Percentiles rank a stretch among this genome's conserved stretches.
Conservation (phyloP, 495 filamentous ascomycete genomes). For the Astrothelium subdiscretum region DNA sequence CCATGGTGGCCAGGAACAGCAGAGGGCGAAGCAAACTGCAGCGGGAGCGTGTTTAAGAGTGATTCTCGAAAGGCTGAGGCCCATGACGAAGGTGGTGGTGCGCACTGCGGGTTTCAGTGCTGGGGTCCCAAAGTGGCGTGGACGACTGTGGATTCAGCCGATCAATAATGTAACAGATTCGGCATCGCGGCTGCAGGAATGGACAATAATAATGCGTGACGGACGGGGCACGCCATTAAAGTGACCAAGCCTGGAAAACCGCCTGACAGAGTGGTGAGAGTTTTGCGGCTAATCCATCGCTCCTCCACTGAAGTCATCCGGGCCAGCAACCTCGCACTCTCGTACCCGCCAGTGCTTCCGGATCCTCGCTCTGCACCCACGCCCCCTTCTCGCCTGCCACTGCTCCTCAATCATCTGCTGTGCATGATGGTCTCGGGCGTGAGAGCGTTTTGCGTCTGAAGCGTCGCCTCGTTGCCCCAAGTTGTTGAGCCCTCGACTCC, state of each 20-base stretch:
- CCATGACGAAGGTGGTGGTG: background rate
- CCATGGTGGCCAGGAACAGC: background rate
- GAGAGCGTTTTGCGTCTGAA: background rate
- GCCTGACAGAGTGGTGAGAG: background rate
- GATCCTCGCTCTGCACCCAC: background rate
- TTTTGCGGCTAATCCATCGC: background rate
- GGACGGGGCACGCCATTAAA: background rate
- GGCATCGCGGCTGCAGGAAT: background rate
- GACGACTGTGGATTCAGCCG: background rate
- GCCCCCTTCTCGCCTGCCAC: background rate
- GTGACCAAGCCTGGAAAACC: background rate
- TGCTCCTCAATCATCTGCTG: background rate
- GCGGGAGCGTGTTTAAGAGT: background rate
- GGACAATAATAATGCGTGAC: background rate
- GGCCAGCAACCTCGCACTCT: background rate
- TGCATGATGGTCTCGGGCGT: background rate
- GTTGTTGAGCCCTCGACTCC: background rate
- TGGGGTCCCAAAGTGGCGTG: too few relatives aligned
- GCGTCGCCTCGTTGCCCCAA: background rate
- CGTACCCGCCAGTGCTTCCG: too few relatives aligned
- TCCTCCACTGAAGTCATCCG: conserved; percentile 3
- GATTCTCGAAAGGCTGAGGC: background rate
- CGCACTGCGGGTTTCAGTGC: background rate
- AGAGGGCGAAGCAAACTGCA: background rate
- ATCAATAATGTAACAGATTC: background rate